phyloP scores from a whole-genome alignment of 345 rosid species.

The Camelina laxa region DNA sequence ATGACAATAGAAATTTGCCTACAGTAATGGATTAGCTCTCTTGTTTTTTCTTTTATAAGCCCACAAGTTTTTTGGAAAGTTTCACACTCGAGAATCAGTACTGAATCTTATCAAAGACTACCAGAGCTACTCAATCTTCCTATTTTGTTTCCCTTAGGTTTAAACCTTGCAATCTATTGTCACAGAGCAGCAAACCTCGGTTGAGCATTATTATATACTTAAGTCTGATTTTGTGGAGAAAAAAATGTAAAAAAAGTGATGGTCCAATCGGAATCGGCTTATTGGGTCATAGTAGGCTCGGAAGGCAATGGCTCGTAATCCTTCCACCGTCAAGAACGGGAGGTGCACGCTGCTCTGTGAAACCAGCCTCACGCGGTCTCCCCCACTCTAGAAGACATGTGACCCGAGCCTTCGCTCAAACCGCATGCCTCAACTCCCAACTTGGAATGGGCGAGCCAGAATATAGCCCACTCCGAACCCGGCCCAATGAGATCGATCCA shows the following conservation, averaged over 20 bases:
- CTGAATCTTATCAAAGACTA: too few species aligned
- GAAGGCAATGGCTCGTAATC: conserved; percentile 42
- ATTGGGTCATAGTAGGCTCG: neutral
- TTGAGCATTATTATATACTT: too few species aligned
- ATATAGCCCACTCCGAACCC: neutral
- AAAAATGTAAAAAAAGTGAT: too few species aligned
- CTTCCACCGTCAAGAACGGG: conserved; percentile 51
- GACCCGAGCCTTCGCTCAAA: conserved; percentile 31
- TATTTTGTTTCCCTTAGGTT: neutral
- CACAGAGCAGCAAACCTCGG: too few species aligned
- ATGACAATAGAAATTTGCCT: neutral
- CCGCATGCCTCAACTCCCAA: conserved; percentile 22
- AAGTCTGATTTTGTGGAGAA: too few species aligned
- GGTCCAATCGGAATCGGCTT: too few species aligned
- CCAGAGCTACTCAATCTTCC: too few species aligned
- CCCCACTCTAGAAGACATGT: conserved; percentile 34
- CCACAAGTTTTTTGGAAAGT: neutral
- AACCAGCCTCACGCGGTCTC: conserved; percentile 55
- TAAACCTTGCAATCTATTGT: too few species aligned
- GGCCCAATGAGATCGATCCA: neutral
- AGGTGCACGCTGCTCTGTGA: conserved; percentile 54
- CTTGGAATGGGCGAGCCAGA: conserved; percentile 50
- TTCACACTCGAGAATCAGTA: neutral
- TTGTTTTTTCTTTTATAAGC: neutral
- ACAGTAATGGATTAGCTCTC: conserved; percentile 3